Base-by-base conservation (phyloP, 768 basidiomycete genomes). In the Gymnopilus junonius region DNA sequence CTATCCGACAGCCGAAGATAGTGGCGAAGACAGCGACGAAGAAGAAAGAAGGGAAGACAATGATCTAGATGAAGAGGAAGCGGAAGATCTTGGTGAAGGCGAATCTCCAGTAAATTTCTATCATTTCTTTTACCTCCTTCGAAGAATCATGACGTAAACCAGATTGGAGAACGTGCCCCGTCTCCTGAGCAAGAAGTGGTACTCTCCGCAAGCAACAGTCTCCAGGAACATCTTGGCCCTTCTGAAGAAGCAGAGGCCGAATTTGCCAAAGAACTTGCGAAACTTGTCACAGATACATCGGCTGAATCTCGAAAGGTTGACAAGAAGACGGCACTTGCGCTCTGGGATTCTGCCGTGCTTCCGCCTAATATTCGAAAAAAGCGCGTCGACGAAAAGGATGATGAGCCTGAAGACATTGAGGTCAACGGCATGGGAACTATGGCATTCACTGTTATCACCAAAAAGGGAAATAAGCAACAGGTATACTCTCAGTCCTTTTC, bases 221-320 rank as follows among this genome's bases (percentile, higher is more conserved):
- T 78, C 12, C 87, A 90, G 67, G 94, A 95, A 70, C 80, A 83
- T 59, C 80, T 93, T 40, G 94, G 94, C 7, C 92, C 93, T 1
- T 88, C 91, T 8, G 90, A 94, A 66, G 95, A 96, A 71, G 94
- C 92, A 20, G 93, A 97, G 50, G 92, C 89, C 2, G 97, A 96
- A 34, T 99, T 99, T 70, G 93, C 91, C 8, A 94, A 94, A 73
- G 97, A 99, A 73, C 85, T 99, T 20, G 95, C 97, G 2, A 98
- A 93, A 78, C 88, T 99, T 79, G 88, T 98, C 51, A 94, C 93
- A 0, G 94, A 97, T 68, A 90, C 87, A 15, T 92, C 94, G 17
- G 77, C 85, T 0, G 94, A 97, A 67, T 85, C 90, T 3, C 82
- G 94, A 67, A 93, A 91, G 70, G 88, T 95, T 21, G 95, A 97